These are phyloP conservation scores for Aspergillus amoenus DNA, from an alignment of 2,329 filamentous ascomycete species.

Conservation along the genomic window DNA sequence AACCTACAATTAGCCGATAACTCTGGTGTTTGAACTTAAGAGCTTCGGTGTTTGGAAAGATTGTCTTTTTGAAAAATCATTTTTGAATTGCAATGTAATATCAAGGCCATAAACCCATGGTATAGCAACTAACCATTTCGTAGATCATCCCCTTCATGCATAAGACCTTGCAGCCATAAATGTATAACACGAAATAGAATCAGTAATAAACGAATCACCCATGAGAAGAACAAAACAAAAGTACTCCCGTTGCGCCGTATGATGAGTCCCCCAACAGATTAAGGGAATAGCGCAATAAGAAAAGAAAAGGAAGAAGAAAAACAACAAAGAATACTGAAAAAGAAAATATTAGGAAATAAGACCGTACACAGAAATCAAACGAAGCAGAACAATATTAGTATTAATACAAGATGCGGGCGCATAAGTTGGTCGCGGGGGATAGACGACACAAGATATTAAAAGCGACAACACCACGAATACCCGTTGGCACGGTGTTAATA, in stretches of 20 bases:
- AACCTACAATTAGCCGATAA: no score
- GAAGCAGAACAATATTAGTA: constrained; percentile 9
- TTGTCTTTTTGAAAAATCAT: background rate
- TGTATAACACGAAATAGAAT: constrained; percentile 14
- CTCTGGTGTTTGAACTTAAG: background rate
- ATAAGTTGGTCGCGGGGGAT: background rate
- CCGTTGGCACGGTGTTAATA: background rate
- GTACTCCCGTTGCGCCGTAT: background rate
- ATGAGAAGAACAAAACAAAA: constrained; percentile 2
- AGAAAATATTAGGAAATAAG: background rate
- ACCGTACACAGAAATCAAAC: background rate
- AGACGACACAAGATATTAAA: constrained; percentile 8
- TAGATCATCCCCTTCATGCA: constrained; percentile 13
- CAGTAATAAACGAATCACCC: background rate
- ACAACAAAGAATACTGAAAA: background rate
- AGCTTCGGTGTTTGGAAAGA: background rate
- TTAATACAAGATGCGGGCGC: constrained; percentile 19
- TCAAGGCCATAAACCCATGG: constrained; percentile 7
- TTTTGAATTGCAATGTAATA: background rate
- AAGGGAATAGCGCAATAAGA: background rate
- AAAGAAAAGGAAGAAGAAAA: background rate
- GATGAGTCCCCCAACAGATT: background rate
- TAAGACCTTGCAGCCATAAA: constrained; percentile 2
- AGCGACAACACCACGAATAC: constrained; percentile 10
- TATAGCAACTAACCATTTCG: constrained; percentile 1